Evolutionary conservation across 352 stramenopile species (phyloP).

Genomic region (Phytopythium litorale): DNA sequence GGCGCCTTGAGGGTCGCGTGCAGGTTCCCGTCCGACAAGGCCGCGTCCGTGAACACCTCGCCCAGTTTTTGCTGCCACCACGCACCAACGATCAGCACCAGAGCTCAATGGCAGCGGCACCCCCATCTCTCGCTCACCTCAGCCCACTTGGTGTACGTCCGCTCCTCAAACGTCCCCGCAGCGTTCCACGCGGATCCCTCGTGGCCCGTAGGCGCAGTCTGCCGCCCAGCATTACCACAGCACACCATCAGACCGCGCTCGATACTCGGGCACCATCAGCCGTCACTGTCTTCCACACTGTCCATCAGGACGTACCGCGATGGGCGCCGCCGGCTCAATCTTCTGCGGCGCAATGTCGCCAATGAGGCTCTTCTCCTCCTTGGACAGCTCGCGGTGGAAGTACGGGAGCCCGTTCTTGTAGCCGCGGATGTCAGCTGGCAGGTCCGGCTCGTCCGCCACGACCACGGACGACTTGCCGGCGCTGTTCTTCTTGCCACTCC

Average conservation of each 20-base stretch:
- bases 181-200: conserved; percentile 90
- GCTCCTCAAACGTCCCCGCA: conserved; percentile 90
- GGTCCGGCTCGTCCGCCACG: conserved; percentile 62
- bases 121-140: conserved; percentile 20
- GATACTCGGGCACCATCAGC: neutral
- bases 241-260: no score
- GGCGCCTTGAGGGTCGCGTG: conserved; percentile 48
- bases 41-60: conserved; percentile 41
- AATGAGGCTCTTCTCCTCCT: conserved; percentile 95
- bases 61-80: conserved; percentile 44
- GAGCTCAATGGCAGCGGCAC: neutral
- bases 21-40: conserved; percentile 38
- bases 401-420: conserved; percentile 91
- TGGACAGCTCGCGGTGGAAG: conserved; percentile 97
- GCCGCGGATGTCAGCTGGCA: conserved; percentile 53
- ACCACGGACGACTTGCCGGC: conserved; percentile 38
- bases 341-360: conserved; percentile 93
- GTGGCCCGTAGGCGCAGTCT: conserved; percentile 30
- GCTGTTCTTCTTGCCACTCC: conserved; percentile 15
- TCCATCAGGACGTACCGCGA: conserved; percentile 15
- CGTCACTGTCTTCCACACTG: no score
- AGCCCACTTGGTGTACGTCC: conserved; percentile 84
- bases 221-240: neutral
- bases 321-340: conserved; percentile 45
- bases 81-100: neutral